Base-by-base conservation (phyloP, 2,329 filamentous ascomycete genomes). In the Mariannaea elegans region DNA sequence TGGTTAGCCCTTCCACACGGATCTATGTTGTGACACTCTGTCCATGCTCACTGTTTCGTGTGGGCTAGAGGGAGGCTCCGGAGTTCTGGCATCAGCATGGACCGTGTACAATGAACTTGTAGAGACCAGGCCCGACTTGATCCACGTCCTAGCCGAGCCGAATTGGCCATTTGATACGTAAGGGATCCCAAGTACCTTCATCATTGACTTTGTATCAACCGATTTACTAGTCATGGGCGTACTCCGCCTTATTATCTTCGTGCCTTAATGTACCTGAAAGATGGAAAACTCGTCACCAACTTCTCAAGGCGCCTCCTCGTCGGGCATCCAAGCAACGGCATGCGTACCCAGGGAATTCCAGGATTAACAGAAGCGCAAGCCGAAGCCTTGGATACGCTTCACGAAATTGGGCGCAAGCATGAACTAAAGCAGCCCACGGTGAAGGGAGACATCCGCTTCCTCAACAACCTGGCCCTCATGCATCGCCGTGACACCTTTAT, bases 91-190 rank as follows among this genome's bases (percentile, higher is more conserved):
- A 0, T 86, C 84, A 61, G 83, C 80, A 6, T 85, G 83, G 80
- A 76, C 76, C 1, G 82, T 90, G 1, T 90, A 89, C 67, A 90
- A 90, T 60, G 82, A 88, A 62, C 75, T 90, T 1, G 86, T 86
- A 0, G 74, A 68, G 13, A 83, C 78, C 0, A 73, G 86, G 16
- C 86, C 87, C 0, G 86, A 89, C 64, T 67, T 89, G 3, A 82
- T 90, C 13, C 76, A 79, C 1, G 86, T 83, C 0, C 71, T 90
- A 13, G 75, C 81, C 0, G 74, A 81, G 0, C 75, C 81, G 62
- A 80, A 72, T 64, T 87, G 71, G 86, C 72, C 66, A 13, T 65
- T 67, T 52, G 80, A 82, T 42, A 71, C 75, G 80, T 81, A 61
- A 65, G 77, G 64, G 6, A 2, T 8, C 10, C 27, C 8, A n/a